Percentiles rank a stretch among this genome's conserved stretches.
Conservation (phyloP, 306 rosid genomes). For the Casuarina cunninghamiana region DNA sequence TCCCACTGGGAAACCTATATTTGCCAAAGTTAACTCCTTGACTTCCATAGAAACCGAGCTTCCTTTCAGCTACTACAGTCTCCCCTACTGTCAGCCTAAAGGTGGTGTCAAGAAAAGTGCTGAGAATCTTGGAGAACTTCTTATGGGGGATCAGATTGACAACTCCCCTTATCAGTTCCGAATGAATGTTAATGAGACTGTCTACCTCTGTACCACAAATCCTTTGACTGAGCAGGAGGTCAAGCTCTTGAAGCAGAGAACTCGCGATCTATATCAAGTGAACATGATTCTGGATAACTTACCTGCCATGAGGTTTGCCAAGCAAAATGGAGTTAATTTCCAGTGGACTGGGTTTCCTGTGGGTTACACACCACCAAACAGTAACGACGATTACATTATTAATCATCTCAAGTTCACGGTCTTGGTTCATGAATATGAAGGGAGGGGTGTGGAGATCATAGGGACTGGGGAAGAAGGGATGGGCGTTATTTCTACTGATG, state of each 20-base stretch:
- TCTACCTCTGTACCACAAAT: conserved; percentile 66
- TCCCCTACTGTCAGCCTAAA: conserved; percentile 71
- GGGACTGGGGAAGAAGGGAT: conserved; percentile 95
- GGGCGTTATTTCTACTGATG: conserved; percentile 63
- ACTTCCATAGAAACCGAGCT: conserved; percentile 96
- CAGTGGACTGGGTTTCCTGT: conserved; percentile 97
- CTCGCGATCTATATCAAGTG: conserved; percentile 91
- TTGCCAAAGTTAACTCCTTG: conserved; percentile 86
- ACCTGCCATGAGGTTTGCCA: conserved; percentile 82
- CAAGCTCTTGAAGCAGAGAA: conserved; percentile 80
- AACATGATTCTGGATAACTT: conserved; percentile 94
- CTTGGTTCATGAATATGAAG: conserved; percentile 89
- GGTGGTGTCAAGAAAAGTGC: conserved; percentile 80
- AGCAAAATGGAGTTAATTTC: conserved; percentile 70
- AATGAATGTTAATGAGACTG: conserved; percentile 73
- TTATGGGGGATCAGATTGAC: conserved; percentile 90
- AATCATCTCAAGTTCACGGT: conserved; percentile 86
- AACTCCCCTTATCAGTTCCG: conserved; percentile 74
- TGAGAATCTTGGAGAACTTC: conserved; percentile 92
- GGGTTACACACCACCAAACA: conserved; percentile 66
- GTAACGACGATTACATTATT: conserved; percentile 73
- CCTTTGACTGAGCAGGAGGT: conserved; percentile 67
- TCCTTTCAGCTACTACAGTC: conserved; percentile 86
- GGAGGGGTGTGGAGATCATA: conserved; percentile 70
- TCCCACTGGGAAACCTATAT: conserved; percentile 50